Base-by-base conservation (phyloP, 1,284 basidiomycete species). In the Ustilago sp. region DNA sequence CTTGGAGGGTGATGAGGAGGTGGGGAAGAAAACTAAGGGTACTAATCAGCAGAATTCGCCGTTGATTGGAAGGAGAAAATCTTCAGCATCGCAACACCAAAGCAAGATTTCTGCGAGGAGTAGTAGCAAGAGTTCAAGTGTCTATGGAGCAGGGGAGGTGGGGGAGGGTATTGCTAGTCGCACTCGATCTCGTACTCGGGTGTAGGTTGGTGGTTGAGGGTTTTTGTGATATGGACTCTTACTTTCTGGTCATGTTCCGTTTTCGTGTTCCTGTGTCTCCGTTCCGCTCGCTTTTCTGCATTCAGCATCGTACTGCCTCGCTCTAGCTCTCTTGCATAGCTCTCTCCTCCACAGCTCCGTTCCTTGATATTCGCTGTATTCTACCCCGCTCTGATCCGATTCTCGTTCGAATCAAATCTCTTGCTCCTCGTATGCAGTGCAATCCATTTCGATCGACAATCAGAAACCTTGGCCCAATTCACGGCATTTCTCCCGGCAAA, bases 151-250 rank as follows among this genome's bases (percentile, higher is more conserved):
- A 32, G 65, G 54, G 34, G 54, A 58, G 6, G 60, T 61, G 3
- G 36, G 52, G 31, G 66, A 69, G 32, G 47, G 57, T 9, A 68
- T 75, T n/a, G 73, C 73, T 23, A 67, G 63, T 17, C 67, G 73
- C 5, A 73, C 74, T 19, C 63, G 69, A 7, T 77, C 74, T 38
- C 58, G 72, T 11, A 66, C 72, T 19, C 66, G 72, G 5, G 59
- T 57, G 2, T 74, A 61, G 52, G 50, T 32, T 32, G 8, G 31
- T 4, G 4, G 15, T 39, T 28, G 43, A 19, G 17, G 17, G n/a
- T 45, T 45, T 8, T 50, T 8, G 41, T 8, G 19, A 13, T 28
- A 32, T 50, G 28, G 23, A 50, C 28, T 50, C 15, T 50, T 31
- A 8, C 17, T n/a, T 32, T 32, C 8, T 32, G 28, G 23, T 50